Evolutionary conservation across 2,329 filamentous ascomycete genomes (phyloP).

Genomic region (Xylariomycetidae sp.): DNA sequence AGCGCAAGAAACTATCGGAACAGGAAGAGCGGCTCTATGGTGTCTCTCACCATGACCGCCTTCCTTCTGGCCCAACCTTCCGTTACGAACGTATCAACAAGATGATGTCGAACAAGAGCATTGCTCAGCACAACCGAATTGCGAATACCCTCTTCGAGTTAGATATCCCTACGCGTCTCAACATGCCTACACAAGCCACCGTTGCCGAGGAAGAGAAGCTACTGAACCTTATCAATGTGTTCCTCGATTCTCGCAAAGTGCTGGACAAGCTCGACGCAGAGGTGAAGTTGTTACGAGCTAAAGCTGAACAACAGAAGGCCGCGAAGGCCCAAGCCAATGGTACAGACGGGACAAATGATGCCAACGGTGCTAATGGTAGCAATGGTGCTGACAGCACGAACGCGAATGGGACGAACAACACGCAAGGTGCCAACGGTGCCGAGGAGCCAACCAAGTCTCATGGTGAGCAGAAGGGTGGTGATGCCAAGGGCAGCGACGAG

Average conservation of each 20-base stretch:
- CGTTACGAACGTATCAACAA: slow-evolving; percentile 78
- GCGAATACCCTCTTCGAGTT: slow-evolving; percentile 65
- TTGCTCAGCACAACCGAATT: slow-evolving; percentile 70
- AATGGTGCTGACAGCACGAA: not conserved
- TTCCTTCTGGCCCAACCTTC: slow-evolving; percentile 83
- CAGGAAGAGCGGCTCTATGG: slow-evolving; percentile 77
- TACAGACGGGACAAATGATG: not conserved
- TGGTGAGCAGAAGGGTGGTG: not conserved
- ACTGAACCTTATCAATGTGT: slow-evolving; percentile 57
- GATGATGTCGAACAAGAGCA: slow-evolving; percentile 69
- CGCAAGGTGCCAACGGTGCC: not conserved
- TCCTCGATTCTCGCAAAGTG: slow-evolving; percentile 69
- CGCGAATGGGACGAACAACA: not conserved
- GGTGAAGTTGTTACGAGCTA: slow-evolving; percentile 55
- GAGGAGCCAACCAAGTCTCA: slow-evolving; percentile 2
- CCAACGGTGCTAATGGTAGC: slow-evolving; percentile 1
- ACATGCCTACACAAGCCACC: slow-evolving; percentile 68
- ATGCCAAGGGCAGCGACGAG: not conserved
- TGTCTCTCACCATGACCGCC: slow-evolving; percentile 76
- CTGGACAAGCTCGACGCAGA: slow-evolving; percentile 72
- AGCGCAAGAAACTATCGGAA: slow-evolving; percentile 65
- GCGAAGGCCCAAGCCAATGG: slow-evolving; percentile 1
- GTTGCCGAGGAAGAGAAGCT: slow-evolving; percentile 66
- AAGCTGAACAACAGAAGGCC: slow-evolving; percentile 43
- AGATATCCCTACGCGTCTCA: slow-evolving; percentile 62